Conservation (phyloP, 768 basidiomycete species). For the Naganishia vaughanmartiniae region DNA sequence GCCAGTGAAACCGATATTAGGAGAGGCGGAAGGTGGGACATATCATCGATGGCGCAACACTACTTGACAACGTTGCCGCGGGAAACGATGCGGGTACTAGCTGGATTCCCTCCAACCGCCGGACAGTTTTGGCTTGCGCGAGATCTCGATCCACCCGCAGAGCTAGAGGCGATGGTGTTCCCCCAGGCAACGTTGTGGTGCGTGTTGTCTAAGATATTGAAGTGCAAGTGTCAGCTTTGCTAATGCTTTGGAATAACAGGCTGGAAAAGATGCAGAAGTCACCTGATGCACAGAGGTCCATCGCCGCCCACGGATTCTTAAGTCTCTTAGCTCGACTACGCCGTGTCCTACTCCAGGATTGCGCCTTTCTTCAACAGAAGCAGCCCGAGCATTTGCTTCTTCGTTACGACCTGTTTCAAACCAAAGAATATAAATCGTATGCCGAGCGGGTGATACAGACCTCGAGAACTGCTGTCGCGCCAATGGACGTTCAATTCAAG, state of each 20-base stretch:
- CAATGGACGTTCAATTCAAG: neutral
- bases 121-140: neutral
- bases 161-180: neutral
- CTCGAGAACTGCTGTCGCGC: neutral
- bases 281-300: neutral
- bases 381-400: neutral
- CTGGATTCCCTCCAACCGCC: neutral
- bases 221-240: neutral
- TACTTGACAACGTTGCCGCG: constrained; percentile 8
- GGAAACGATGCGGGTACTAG: neutral
- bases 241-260: neutral
- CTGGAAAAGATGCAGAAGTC: neutral
- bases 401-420: neutral
- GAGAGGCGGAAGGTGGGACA: neutral
- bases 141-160: constrained; percentile 2
- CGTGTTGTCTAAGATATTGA: neutral
- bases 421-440: neutral
- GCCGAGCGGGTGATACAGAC: neutral
- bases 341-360: neutral
- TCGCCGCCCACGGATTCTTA: neutral
- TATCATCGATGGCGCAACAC: neutral
- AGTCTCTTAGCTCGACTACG: neutral
- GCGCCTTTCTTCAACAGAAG: neutral
- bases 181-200: neutral
- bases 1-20: constrained; percentile 1